Evolutionary conservation across 2,329 filamentous ascomycete species (phyloP).

Genomic region (Sporothrix brasiliensis): DNA sequence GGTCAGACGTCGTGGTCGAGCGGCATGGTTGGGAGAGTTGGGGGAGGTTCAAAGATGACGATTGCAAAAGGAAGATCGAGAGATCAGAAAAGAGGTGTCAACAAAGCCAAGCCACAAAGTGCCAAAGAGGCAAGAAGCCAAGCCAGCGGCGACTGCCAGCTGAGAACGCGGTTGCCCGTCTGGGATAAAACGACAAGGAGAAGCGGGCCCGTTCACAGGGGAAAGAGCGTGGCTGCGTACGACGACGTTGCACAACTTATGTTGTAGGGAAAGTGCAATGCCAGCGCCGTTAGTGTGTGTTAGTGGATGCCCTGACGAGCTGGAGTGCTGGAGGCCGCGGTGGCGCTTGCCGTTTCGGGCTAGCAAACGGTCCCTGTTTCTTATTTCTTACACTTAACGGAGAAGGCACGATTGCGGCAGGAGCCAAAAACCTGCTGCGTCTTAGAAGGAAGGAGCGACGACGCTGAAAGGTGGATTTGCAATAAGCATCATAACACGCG

Average conservation of each 20-base stretch:
- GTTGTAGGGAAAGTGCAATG: conserved; percentile 1
- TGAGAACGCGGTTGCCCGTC: conserved; percentile 28
- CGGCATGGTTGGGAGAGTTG: background rate
- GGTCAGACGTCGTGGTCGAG: conserved; percentile 7
- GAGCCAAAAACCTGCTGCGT: background rate
- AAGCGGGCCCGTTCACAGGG: conserved; percentile 28
- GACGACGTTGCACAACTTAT: background rate
- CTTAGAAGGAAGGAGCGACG: conserved; percentile 12
- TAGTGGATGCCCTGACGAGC: conserved; percentile 4
- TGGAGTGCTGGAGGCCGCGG: conserved; percentile 22
- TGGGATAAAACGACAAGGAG: conserved; percentile 21
- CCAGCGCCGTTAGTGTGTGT: background rate
- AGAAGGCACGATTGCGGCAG: background rate
- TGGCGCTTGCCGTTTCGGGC: conserved; percentile 31
- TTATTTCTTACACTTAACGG: background rate
- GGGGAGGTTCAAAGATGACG: background rate
- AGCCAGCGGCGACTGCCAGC: background rate
- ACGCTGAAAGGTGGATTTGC: background rate
- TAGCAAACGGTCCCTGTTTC: background rate
- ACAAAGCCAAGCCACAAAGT: background rate
- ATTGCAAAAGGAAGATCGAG: background rate
- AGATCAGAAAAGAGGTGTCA: background rate
- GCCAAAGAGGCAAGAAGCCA: background rate
- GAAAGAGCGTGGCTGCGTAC: conserved; percentile 21
- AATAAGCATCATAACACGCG: conserved; percentile 8